A percentile compares a stretch with the other conserved stretches of the same genome.
phyloP scores from a whole-genome alignment of 495 filamentous ascomycete species.

The Talaromyces trachyspermus region DNA sequence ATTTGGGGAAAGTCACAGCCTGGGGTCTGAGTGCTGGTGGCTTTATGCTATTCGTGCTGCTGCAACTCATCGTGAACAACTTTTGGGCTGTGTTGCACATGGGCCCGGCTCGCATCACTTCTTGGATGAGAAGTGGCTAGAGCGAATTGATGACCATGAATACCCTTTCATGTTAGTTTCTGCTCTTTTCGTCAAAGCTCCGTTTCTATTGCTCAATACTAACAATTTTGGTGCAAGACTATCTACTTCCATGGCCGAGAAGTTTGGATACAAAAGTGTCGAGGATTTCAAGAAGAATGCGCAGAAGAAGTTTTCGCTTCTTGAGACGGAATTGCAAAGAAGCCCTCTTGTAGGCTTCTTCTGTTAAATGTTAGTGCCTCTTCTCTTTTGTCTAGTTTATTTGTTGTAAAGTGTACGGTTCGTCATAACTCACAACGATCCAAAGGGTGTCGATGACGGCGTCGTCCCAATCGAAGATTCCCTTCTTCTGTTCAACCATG shows the following conservation, averaged over 20 bases:
- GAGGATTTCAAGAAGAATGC: conserved; percentile 54
- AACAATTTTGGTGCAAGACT: conserved; percentile 34
- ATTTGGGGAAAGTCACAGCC: conserved; percentile 52
- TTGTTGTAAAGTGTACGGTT: not conserved
- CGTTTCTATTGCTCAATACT: not conserved
- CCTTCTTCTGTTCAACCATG: conserved; percentile 59
- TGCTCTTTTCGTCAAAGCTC: conserved; percentile 9
- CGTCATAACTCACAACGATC: conserved; percentile 10
- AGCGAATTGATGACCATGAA: conserved; percentile 61
- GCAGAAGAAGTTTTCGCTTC: conserved; percentile 63
- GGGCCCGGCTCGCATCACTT: conserved; percentile 69
- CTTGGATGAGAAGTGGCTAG: conserved; percentile 57
- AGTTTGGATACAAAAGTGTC: conserved; percentile 57
- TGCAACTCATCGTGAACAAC: conserved; percentile 54
- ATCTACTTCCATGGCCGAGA: conserved; percentile 57
- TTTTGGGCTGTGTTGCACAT: conserved; percentile 59
- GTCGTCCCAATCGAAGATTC: conserved; percentile 76
- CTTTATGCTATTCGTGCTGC: conserved; percentile 68
- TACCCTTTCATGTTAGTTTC: conserved; percentile 62
- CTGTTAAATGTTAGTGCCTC: conserved; percentile 54
- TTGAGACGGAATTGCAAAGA: conserved; percentile 60
- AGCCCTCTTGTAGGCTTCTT: conserved; percentile 54
- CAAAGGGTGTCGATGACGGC: conserved; percentile 59
- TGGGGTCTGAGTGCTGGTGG: conserved; percentile 73
- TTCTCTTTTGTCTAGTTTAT: not conserved